Evolutionary conservation across 352 stramenopile genomes (phyloP), one percentile per base, ranked within the genome.

Genomic region (Globisporangium emineosum): DNA sequence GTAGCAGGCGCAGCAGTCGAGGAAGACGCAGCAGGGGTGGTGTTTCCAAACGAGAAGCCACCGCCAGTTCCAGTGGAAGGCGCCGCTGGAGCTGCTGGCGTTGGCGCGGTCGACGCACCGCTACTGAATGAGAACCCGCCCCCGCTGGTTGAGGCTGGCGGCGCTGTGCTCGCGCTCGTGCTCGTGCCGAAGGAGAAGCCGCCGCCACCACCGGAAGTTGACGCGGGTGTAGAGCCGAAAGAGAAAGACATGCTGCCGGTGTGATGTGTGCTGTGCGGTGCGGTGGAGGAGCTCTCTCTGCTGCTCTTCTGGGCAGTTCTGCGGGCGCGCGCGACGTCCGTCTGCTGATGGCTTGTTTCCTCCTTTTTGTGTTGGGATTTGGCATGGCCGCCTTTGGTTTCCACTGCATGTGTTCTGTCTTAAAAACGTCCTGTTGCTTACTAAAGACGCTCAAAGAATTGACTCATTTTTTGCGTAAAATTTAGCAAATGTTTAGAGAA

Each of bases 51-150:
- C 30, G 52, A 57, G 35, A 67, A 67, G 53, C 63, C 56, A 3
- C 62, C 21, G 27, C n/a, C n/a, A n/a, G n/a, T n/a, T n/a, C n/a
- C 7, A 9, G 61, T 19, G 12, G 62, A 51, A 15, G 62, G 30
- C 15, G 57, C 29, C 25, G 58, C 19, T 29, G 65, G 64, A 27
- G 60, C 43, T 45, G 61, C 33, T 9, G 60, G 1, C 12, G 67
- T 49, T 0, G 65, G 23, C 0, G 63, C 66, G 10, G n/a, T n/a
- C n/a, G n/a, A n/a, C n/a, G n/a, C n/a, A n/a, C n/a, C n/a, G n/a
- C n/a, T n/a, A n/a, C 72, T 68, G 42, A 78, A 81, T 55, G 57
- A 68, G 50, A 81, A 81, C n/a, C 56, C 30, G 3, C 37, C 17
- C 1, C 40, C 32, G 5, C 29, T 17, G 17, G 54, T 33, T 10